Evolutionary conservation across 202 grass and related monocot genomes (phyloP).

Genomic region (Miscanthus sacchariflorus): DNA sequence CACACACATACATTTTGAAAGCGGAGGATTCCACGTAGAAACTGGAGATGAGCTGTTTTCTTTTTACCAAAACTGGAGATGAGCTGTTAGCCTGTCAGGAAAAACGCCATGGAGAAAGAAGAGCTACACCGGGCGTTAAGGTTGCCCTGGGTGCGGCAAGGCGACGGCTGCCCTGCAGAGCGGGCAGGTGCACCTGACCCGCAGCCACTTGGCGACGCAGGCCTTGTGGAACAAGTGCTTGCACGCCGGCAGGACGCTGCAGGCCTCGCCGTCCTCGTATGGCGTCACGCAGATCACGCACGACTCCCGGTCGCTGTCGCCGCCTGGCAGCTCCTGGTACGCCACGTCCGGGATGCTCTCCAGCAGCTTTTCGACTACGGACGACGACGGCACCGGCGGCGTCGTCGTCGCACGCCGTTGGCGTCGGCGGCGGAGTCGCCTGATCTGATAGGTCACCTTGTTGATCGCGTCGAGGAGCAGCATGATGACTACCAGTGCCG

Average conservation of each 20-base stretch:
- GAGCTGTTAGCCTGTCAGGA: too few relatives aligned
- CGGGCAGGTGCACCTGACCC: conserved; percentile 1
- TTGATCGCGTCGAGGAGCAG: neutral
- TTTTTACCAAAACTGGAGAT: too few relatives aligned
- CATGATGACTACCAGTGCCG: neutral
- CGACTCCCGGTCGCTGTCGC: neutral
- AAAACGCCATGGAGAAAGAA: too few relatives aligned
- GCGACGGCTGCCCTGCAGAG: neutral
- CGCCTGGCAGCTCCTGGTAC: neutral
- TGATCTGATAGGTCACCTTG: neutral
- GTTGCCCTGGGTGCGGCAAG: neutral
- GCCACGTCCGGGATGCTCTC: neutral
- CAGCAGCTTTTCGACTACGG: neutral
- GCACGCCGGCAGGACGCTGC: conserved; percentile 48
- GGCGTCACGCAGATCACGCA: conserved; percentile 8
- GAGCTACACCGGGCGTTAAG: neutral
- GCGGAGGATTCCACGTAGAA: too few relatives aligned
- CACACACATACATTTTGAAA: too few relatives aligned
- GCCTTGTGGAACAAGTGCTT: conserved; percentile 54
- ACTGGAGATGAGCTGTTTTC: too few relatives aligned
- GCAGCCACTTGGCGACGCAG: conserved; percentile 60
- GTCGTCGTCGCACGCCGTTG: neutral
- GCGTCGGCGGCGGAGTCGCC: too few relatives aligned
- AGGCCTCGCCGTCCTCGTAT: conserved; percentile 18
- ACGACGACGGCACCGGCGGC: neutral